Percentiles rank a stretch among this genome's conserved stretches.
phyloP scores from a whole-genome alignment of 345 rosid genomes.

The Eucalyptus pauciflora region DNA sequence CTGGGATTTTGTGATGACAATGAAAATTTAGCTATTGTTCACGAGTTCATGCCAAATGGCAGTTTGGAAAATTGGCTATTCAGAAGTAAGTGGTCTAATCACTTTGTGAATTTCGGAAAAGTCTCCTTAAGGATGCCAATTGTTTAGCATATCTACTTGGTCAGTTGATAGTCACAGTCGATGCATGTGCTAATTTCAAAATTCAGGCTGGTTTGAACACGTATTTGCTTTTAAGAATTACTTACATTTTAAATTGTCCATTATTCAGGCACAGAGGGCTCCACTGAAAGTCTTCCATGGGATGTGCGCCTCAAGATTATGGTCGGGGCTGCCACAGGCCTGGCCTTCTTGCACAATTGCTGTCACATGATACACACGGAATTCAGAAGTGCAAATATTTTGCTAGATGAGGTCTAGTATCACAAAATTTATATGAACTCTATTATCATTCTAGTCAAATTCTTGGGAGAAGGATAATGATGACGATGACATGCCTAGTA shows the following conservation, averaged over 20 bases:
- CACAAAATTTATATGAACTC: not conserved
- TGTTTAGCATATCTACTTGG: not conserved
- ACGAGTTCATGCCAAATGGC: not conserved
- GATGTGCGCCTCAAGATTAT: too few species aligned
- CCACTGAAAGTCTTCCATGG: too few species aligned
- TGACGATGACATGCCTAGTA: not conserved
- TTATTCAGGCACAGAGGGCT: too few species aligned
- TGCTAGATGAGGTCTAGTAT: slow-evolving; percentile 1
- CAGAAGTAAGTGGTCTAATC: not conserved
- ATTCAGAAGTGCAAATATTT: not conserved
- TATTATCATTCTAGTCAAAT: not conserved
- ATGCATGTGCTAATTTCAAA: too few species aligned
- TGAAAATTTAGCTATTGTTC: not conserved
- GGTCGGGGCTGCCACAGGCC: not conserved
- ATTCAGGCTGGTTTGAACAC: too few species aligned
- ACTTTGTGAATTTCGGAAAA: not conserved
- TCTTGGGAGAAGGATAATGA: not conserved
- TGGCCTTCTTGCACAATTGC: not conserved
- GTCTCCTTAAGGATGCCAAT: not conserved
- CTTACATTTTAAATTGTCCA: too few species aligned
- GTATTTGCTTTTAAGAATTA: not conserved
- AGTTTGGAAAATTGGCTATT: too few species aligned
- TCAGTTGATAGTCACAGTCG: too few species aligned
- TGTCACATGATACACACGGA: not conserved
- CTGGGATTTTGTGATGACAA: not conserved